Evolutionary conservation across 2,329 filamentous ascomycete genomes (phyloP), one percentile per base, ranked within the genome.

Genomic region (Beauveria rudraprayagi): DNA sequence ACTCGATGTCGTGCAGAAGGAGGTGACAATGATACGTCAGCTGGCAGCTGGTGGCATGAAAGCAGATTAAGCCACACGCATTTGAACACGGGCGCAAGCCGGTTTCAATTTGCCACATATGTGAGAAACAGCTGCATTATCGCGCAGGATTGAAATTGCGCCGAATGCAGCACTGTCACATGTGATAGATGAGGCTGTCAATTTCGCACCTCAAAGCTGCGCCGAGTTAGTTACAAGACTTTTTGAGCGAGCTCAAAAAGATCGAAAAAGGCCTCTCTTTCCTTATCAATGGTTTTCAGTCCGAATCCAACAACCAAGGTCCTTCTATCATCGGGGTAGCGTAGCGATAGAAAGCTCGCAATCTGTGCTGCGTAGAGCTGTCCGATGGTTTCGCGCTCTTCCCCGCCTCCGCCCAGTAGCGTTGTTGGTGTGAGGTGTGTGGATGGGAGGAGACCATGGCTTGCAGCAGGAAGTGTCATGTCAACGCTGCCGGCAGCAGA

Each of bases 321-420:
- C 47, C 86, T 78, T 60, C 76, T 77, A 64, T 87, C 83, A 52
- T 85, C 79, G 1, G 91, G 86, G 57, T 89, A 81, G 64, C 86
- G 86, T 63, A 88, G 84, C 19, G 87, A 81, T 62, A 99, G 83
- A 44, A 88, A 84, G 69, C 87, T 95, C 5, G 89, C 94, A 66
- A 97, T 88, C 69, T 97, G 93, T 48, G 90, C 90, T 3, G 92
- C 92, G 69, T 95, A 88, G 1, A 97, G 83, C 72, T 97, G 92
- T 1, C 91, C 93, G 5, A 95, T 74, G 0, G 89, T 90, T 70
- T 97, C 92, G 48, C 92, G 83, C 52, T 90, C 86, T 57, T 88
- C 81, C 37, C 88, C 86, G 51, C 92, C 91, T 10, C 89, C 92
- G 2, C 94, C 94, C 0, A 99, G 80, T 3, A 99, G 78, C 0